Percentiles rank a stretch among this genome's conserved stretches.
phyloP scores from a whole-genome alignment of 805 yeast species.

The Candida ulmi region DNA sequence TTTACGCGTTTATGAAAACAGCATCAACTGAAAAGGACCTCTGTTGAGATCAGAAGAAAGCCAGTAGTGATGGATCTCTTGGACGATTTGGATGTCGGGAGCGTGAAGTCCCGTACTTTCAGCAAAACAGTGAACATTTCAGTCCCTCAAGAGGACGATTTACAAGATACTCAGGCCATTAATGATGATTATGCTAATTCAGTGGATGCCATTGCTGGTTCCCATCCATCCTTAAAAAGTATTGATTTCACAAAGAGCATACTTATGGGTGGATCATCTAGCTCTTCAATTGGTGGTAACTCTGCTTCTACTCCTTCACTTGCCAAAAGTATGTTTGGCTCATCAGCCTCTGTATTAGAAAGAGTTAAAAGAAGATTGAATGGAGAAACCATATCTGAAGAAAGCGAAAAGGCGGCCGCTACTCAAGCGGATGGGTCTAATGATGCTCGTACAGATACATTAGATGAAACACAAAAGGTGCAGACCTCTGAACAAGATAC shows the following conservation, averaged over 20 bases:
- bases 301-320: not conserved
- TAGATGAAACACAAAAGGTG: not conserved
- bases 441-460: not conserved
- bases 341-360: not conserved
- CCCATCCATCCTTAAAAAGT: not conserved
- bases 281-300: no score
- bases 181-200: not conserved
- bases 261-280: not conserved
- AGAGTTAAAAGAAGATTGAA: constrained; percentile 5
- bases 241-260: not conserved
- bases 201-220: no score
- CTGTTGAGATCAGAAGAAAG: no score
- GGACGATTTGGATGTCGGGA: constrained; percentile 15
- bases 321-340: not conserved
- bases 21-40: no score
- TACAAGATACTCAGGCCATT: not conserved
- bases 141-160: not conserved
- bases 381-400: constrained; percentile 1
- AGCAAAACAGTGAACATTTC: constrained; percentile 11
- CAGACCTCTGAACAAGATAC: not conserved
- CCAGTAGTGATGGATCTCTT: constrained; percentile 15
- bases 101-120: constrained; percentile 15
- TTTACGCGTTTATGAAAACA: no score
- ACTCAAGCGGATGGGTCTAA: not conserved
- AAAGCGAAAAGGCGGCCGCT: not conserved